Evolutionary conservation across 2,329 filamentous ascomycete species (phyloP).

Genomic region (Colletotrichum sp.): DNA sequence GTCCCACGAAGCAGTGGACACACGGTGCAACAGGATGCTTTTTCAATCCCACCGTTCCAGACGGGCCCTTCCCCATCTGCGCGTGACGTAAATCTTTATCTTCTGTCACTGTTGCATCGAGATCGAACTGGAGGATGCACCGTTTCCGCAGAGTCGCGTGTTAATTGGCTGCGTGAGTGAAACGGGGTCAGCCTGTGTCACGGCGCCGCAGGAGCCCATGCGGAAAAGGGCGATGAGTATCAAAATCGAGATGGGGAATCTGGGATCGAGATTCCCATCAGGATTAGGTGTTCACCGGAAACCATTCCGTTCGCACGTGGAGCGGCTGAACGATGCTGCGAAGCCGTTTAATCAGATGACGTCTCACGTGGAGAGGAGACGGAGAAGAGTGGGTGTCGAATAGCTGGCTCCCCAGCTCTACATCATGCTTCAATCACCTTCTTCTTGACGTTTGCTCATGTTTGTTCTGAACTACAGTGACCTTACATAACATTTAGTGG

Average conservation of each 20-base stretch:
- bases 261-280: not conserved
- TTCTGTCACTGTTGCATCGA: not conserved
- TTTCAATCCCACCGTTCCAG: not conserved
- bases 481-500: not conserved
- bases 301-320: not conserved
- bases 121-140: not conserved
- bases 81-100: not conserved
- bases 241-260: not conserved
- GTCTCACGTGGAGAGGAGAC: not conserved
- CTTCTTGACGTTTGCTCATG: not conserved
- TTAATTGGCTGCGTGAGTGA: not conserved
- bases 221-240: not conserved
- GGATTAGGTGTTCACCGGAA: not conserved
- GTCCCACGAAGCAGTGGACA: not conserved
- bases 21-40: not conserved
- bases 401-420: not conserved
- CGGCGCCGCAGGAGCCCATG: not conserved
- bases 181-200: not conserved
- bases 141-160: not conserved
- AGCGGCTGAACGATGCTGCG: not conserved
- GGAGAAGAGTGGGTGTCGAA: not conserved
- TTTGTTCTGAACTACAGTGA: not conserved
- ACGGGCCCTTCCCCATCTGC: not conserved
- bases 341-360: not conserved
- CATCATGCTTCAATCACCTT: not conserved